A percentile compares a stretch with the other conserved stretches of the same genome.
These are phyloP conservation scores for Lasiodiplodia theobromae DNA, from an alignment of 2,329 filamentous ascomycete genomes.

Conservation along the genomic window DNA sequence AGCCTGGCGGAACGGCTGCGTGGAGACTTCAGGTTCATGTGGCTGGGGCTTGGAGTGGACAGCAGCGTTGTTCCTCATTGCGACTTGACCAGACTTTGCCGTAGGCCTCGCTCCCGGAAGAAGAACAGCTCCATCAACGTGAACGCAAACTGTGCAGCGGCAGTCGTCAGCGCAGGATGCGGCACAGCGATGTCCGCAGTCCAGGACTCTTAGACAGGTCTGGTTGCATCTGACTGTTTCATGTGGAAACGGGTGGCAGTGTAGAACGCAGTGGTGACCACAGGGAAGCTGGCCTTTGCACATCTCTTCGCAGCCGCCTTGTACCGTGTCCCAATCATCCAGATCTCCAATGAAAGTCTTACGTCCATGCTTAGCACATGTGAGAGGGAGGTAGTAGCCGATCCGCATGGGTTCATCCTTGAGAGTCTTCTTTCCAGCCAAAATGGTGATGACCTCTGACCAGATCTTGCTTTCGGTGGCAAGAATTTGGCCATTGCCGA, in stretches of 20 bases:
- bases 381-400: slow-evolving; percentile 65
- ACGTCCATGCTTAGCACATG: slow-evolving; percentile 66
- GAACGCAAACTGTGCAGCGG: slow-evolving; percentile 20
- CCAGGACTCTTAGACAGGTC: slow-evolving; percentile 1
- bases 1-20: neutral
- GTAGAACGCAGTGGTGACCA: slow-evolving; percentile 43
- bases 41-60: neutral
- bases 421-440: slow-evolving; percentile 47
- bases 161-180: slow-evolving; percentile 16
- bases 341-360: slow-evolving; percentile 56
- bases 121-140: neutral
- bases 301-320: slow-evolving; percentile 24
- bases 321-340: slow-evolving; percentile 14
- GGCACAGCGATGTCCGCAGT: slow-evolving; percentile 16
- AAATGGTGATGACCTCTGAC: slow-evolving; percentile 57
- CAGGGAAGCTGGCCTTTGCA: slow-evolving; percentile 38
- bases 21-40: too few relatives aligned
- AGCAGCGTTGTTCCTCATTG: neutral
- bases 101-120: slow-evolving; percentile 3
- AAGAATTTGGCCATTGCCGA: slow-evolving; percentile 72
- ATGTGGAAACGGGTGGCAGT: slow-evolving; percentile 40
- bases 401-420: slow-evolving; percentile 46
- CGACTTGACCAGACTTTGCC: neutral
- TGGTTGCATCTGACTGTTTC: slow-evolving; percentile 7
- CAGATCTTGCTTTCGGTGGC: slow-evolving; percentile 58